These are phyloP conservation scores for Mucor indicus DNA, from an alignment of 371 early-diverging fungal species.

Conservation along the genomic window DNA sequence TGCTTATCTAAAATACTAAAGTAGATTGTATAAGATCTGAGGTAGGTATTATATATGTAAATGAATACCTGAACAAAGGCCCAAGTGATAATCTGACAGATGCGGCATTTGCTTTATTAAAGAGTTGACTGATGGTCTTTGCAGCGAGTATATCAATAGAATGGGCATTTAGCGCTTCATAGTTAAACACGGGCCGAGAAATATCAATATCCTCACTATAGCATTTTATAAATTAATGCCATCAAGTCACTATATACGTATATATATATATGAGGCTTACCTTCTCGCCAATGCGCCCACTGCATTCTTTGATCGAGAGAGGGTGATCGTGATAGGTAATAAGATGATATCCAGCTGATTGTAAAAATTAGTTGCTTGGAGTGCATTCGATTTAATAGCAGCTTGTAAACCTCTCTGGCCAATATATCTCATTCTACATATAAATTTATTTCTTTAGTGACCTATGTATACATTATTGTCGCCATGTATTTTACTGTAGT, in stretches of 20 bases:
- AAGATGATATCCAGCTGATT: constrained; percentile 54
- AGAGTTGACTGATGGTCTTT: constrained; percentile 28
- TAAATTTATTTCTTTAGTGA: not conserved
- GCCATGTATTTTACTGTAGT: constrained; percentile 25
- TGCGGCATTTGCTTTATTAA: constrained; percentile 35
- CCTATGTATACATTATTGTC: no score
- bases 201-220: constrained; percentile 19
- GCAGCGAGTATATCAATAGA: constrained; percentile 31
- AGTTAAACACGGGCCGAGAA: constrained; percentile 18
- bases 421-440: constrained; percentile 46
- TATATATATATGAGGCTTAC: no score
- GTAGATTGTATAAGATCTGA: no score
- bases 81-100: constrained; percentile 46
- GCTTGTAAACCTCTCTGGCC: constrained; percentile 57
- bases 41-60: not conserved
- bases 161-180: constrained; percentile 19
- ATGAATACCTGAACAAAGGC: constrained; percentile 48
- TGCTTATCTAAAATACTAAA: constrained; percentile 55
- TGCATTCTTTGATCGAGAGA: constrained; percentile 31
- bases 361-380: constrained; percentile 55
- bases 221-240: no score
- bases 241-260: no score
- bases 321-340: constrained; percentile 50
- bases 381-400: constrained; percentile 49
- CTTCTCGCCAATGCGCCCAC: constrained; percentile 28